These are phyloP conservation scores for Bryopsis sp. DNA, from an alignment of 139 green algal species.

Conservation along the genomic window DNA sequence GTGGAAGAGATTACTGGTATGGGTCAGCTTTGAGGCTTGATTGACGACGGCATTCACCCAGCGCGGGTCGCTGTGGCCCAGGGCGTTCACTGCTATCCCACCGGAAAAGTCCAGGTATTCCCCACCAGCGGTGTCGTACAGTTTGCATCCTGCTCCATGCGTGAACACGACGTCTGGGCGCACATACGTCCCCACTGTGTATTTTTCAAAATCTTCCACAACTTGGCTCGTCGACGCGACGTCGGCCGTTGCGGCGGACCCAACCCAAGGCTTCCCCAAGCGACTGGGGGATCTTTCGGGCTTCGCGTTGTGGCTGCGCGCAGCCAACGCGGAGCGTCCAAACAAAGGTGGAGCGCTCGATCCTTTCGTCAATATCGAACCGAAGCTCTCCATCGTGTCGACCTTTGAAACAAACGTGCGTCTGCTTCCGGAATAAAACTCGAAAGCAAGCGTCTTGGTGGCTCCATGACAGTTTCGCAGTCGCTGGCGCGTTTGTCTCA, in stretches of 20 bases:
- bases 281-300: too few species aligned
- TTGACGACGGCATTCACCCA: constrained; percentile 76
- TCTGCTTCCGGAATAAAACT: too few species aligned
- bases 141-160: constrained; percentile 58
- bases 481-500: too few species aligned
- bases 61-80: constrained; percentile 77
- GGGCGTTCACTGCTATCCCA: constrained; percentile 94
- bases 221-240: not conserved
- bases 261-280: too few species aligned
- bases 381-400: too few species aligned
- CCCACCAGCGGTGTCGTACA: constrained; percentile 74
- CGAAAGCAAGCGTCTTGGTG: too few species aligned
- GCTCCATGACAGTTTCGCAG: too few species aligned
- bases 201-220: constrained; percentile 45
- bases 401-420: too few species aligned
- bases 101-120: constrained; percentile 94
- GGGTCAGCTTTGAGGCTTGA: constrained; percentile 71
- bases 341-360: too few species aligned
- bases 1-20: constrained; percentile 97
- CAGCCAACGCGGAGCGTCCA: too few species aligned
- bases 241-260: not conserved
- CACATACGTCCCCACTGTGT: constrained; percentile 78
- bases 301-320: too few species aligned
- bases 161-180: constrained; percentile 72
- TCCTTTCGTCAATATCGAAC: too few species aligned